phyloP scores from a whole-genome alignment of 2,329 filamentous ascomycete species.

The Monosporascus sp. region DNA sequence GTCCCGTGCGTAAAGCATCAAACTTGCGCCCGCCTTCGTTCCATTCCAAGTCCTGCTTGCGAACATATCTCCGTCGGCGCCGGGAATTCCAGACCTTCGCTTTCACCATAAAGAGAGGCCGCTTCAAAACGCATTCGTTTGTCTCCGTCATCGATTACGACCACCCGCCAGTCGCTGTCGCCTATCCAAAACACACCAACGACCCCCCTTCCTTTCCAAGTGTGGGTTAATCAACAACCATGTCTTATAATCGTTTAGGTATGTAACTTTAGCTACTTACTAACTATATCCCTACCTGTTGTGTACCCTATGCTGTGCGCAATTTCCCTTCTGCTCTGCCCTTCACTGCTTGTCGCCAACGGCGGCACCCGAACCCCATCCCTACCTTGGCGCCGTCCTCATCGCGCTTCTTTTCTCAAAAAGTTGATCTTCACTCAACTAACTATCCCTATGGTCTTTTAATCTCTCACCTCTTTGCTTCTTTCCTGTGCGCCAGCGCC shows the following conservation, averaged over 20 bases:
- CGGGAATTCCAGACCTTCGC: no score
- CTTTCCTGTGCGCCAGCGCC: neutral
- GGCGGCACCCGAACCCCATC: no score
- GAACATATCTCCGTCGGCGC: no score
- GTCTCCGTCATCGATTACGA: neutral
- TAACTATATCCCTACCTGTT: neutral
- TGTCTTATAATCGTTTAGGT: neutral
- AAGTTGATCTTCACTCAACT: neutral
- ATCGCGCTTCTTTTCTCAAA: no score
- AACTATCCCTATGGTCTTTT: neutral
- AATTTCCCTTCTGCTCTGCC: no score
- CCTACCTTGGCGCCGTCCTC: no score
- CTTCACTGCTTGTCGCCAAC: no score
- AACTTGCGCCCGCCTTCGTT: no score
- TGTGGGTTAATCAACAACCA: conserved; percentile 1
- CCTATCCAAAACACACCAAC: neutral
- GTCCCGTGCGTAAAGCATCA: no score
- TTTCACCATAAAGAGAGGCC: neutral
- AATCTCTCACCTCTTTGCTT: neutral
- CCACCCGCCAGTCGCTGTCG: neutral
- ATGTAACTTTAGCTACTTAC: neutral
- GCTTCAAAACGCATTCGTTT: neutral
- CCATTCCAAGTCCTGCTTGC: no score
- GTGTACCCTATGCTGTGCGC: neutral
- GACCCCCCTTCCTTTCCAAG: neutral